Evolutionary conservation across 1,284 basidiomycete species (phyloP).

Genomic region (Pseudozyma flocculosa): DNA sequence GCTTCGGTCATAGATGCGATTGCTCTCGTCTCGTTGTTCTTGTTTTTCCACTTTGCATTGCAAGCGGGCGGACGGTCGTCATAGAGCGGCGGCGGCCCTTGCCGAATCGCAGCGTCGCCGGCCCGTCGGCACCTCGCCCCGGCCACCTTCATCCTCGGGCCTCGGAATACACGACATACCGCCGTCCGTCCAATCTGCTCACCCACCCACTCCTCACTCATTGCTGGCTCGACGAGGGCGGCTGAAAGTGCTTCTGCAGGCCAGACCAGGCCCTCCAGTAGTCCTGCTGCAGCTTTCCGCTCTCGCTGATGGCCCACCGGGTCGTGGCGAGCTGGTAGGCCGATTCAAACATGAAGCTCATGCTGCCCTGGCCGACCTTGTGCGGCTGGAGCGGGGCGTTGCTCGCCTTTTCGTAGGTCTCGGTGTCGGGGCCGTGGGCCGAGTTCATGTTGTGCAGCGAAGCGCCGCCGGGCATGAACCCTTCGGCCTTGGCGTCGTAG

Average conservation of each 20-base stretch:
- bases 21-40: no score
- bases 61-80: no score
- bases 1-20: no score
- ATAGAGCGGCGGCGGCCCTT: no score
- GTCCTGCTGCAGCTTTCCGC: slow-evolving; percentile 43
- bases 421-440: slow-evolving; percentile 48
- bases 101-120: no score
- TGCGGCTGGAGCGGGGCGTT: slow-evolving; percentile 26
- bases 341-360: slow-evolving; percentile 53
- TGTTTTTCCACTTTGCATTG: no score
- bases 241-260: slow-evolving; percentile 22
- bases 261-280: slow-evolving; percentile 38
- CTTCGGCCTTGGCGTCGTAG: slow-evolving; percentile 38
- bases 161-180: no score
- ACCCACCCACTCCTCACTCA: no score
- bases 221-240: no score
- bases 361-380: slow-evolving; percentile 39
- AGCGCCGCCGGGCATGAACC: slow-evolving; percentile 40
- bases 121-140: no score
- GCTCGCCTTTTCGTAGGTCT: slow-evolving; percentile 30
- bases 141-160: no score
- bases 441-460: slow-evolving; percentile 47
- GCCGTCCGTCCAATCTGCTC: no score
- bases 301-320: slow-evolving; percentile 39
- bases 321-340: slow-evolving; percentile 46